Evolutionary conservation across 306 rosid species (phyloP).

Genomic region (Acacia crassicarpa): DNA sequence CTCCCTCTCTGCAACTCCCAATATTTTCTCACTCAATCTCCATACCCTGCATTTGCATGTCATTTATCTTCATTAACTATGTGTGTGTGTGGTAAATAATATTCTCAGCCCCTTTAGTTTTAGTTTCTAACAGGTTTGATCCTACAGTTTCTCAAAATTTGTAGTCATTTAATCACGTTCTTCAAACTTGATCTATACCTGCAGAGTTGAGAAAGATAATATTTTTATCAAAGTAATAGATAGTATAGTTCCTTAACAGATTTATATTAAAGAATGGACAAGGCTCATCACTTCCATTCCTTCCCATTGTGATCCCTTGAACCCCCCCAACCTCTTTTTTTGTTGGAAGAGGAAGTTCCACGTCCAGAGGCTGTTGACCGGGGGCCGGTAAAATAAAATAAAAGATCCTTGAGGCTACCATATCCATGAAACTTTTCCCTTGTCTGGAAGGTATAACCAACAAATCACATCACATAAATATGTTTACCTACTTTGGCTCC

Average conservation of each 20-base stretch:
- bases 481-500: neutral
- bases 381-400: neutral
- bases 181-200: neutral
- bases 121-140: neutral
- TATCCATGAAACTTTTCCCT: neutral
- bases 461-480: neutral
- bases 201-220: too few relatives aligned
- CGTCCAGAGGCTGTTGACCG: neutral
- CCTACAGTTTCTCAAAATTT: neutral
- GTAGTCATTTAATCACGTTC: neutral
- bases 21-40: conserved; percentile 16
- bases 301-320: conserved; percentile 4
- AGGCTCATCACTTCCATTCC: conserved; percentile 23
- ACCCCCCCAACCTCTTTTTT: neutral
- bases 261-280: neutral
- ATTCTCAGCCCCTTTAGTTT: neutral
- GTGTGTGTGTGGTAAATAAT: neutral
- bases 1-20: conserved; percentile 3
- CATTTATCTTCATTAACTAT: neutral
- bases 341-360: neutral
- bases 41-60: neutral
- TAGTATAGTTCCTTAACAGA: too few relatives aligned
- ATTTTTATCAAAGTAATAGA: too few relatives aligned
- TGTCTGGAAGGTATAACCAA: neutral
- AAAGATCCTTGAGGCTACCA: neutral